Conservation (phyloP, 148 eudicot species). For the Polygonum aviculare region DNA sequence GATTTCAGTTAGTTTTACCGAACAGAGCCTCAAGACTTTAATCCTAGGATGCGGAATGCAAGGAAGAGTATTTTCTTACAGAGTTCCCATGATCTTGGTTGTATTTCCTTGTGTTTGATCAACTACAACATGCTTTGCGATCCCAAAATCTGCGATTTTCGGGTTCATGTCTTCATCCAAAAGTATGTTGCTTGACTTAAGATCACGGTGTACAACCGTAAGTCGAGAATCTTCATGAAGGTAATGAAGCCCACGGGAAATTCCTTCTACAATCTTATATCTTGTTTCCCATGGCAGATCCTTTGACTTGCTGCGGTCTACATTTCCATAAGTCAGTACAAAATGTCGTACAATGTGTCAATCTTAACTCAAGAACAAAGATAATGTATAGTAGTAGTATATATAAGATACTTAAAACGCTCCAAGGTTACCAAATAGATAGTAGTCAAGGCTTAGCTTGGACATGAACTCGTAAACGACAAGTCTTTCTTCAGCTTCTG, state of each 20-base stretch:
- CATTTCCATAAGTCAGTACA: not conserved
- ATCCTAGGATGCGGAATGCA: not conserved
- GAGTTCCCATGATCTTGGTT: conserved; percentile 11
- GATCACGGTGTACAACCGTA: conserved; percentile 6
- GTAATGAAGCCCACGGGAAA: conserved; percentile 6
- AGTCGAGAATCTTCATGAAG: conserved; percentile 10
- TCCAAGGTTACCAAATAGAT: conserved; percentile 26
- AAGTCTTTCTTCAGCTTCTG: conserved; percentile 36
- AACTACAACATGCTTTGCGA: not conserved
- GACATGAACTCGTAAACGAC: conserved; percentile 46
- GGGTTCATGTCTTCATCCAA: conserved; percentile 10
- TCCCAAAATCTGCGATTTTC: conserved; percentile 13
- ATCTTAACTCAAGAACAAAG: not conserved
- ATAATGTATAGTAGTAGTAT: not conserved
- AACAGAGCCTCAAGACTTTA: too few relatives aligned
- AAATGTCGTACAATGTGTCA: not conserved
- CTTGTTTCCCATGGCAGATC: not conserved
- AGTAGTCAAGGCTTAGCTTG: conserved; percentile 36
- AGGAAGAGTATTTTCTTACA: conserved; percentile 5
- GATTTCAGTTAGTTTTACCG: too few relatives aligned
- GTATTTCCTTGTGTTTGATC: conserved; percentile 15
- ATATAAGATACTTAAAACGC: not conserved
- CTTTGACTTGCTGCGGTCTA: conserved; percentile 3
- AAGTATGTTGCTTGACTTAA: conserved; percentile 4
- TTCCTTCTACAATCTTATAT: conserved; percentile 8